Percentiles rank a stretch among this genome's conserved stretches.
Evolutionary conservation across 805 yeast species (phyloP).

Genomic region (Yamadazyma olivae): DNA sequence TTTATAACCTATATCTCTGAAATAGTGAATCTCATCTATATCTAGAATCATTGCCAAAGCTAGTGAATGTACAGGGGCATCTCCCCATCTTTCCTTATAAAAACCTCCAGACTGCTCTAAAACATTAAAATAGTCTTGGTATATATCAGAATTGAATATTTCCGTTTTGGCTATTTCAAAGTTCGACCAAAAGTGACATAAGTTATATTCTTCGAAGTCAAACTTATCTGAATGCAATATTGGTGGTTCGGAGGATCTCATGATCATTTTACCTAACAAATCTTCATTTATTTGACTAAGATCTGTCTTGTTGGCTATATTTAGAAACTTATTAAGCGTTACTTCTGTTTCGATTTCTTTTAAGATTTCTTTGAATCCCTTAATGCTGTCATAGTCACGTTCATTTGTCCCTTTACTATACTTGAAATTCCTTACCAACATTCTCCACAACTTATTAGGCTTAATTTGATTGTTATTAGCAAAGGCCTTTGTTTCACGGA

Average conservation of each 20-base stretch:
- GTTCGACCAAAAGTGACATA: constrained; percentile 91
- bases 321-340: constrained; percentile 21
- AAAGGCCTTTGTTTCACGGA: constrained; percentile 67
- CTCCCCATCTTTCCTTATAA: constrained; percentile 94
- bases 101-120: constrained; percentile 79
- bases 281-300: constrained; percentile 19
- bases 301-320: constrained; percentile 19
- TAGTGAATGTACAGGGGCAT: constrained; percentile 90
- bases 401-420: constrained; percentile 20
- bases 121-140: constrained; percentile 63
- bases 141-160: constrained; percentile 62
- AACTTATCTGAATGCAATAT: constrained; percentile 50
- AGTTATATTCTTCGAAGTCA: constrained; percentile 65
- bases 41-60: constrained; percentile 77
- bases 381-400: constrained; percentile 20
- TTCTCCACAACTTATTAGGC: constrained; percentile 66
- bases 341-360: constrained; percentile 26
- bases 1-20: constrained; percentile 87
- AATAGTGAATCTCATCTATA: constrained; percentile 75
- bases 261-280: constrained; percentile 35
- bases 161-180: constrained; percentile 88
- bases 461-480: constrained; percentile 43
- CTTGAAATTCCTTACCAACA: constrained; percentile 46
- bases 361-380: constrained; percentile 17
- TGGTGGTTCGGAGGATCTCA: constrained; percentile 30